Evolutionary conservation across 1,284 basidiomycete species (phyloP).

Genomic region (Apiotrichum sp.): DNA sequence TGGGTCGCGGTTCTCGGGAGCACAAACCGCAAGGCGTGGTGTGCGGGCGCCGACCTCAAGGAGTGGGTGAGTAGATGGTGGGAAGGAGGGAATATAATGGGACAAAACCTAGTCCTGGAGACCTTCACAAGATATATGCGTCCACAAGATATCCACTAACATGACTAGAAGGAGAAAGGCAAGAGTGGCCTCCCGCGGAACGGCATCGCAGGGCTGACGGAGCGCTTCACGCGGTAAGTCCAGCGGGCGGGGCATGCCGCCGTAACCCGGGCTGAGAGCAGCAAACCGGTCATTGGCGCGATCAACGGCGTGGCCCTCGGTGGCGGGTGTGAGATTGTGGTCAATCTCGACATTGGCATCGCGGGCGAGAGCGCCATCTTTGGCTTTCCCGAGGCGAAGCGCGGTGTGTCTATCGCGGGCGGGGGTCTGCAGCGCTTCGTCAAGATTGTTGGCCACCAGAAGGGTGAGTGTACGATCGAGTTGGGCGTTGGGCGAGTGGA

Average conservation of each 20-base stretch:
- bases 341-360: slow-evolving; percentile 15
- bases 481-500: too few relatives aligned
- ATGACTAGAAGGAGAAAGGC: slow-evolving; percentile 6
- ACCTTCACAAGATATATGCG: too few relatives aligned
- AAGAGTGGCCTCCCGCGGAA: slow-evolving; percentile 1
- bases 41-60: slow-evolving; percentile 17
- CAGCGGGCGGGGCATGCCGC: too few relatives aligned
- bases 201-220: slow-evolving; percentile 14
- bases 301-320: slow-evolving; percentile 16
- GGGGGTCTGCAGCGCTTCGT: slow-evolving; percentile 16
- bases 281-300: slow-evolving; percentile 18
- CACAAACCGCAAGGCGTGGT: slow-evolving; percentile 13
- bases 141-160: neutral
- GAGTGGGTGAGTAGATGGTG: slow-evolving; percentile 9
- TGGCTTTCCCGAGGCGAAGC: slow-evolving; percentile 18
- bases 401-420: slow-evolving; percentile 12
- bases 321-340: slow-evolving; percentile 14
- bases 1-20: slow-evolving; percentile 12
- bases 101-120: neutral
- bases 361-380: slow-evolving; percentile 11
- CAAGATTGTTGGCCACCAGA: slow-evolving; percentile 11
- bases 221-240: slow-evolving; percentile 14
- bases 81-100: neutral
- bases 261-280: neutral
- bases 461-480: neutral